Evolutionary conservation across 345 rosid genomes (phyloP).

Genomic region (Boechera retrofracta): DNA sequence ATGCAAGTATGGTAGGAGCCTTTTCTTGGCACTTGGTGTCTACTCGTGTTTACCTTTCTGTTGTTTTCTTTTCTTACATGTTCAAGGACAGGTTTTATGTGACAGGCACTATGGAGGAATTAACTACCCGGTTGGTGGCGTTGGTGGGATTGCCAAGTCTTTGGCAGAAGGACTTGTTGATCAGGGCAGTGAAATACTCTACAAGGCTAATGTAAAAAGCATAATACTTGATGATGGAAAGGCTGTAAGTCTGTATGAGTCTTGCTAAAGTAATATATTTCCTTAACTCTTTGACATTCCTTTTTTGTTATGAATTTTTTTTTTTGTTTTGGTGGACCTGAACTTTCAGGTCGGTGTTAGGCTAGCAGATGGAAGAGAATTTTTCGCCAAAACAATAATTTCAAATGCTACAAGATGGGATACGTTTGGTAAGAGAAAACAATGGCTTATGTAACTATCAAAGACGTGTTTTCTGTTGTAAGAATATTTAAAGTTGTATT

Average conservation of each 20-base stretch:
- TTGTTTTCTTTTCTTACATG: conserved; percentile 24
- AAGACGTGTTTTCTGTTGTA: conserved; percentile 17
- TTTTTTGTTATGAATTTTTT: conserved; percentile 3
- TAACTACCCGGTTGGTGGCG: conserved; percentile 94
- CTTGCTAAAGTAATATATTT: conserved; percentile 16
- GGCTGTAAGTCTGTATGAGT: conserved; percentile 64
- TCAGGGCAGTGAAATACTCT: conserved; percentile 81
- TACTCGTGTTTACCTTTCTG: conserved; percentile 6
- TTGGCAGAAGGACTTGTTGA: conserved; percentile 79
- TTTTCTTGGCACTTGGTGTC: neutral
- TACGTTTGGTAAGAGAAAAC: conserved; percentile 77
- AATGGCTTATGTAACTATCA: neutral
- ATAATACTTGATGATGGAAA: conserved; percentile 77
- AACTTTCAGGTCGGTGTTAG: conserved; percentile 77
- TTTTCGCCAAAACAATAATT: conserved; percentile 73
- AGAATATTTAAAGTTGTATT: neutral
- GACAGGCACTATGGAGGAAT: conserved; percentile 98
- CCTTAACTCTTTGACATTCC: neutral
- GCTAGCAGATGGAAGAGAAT: conserved; percentile 84
- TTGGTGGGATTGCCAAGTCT: conserved; percentile 89
- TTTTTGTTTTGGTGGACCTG: neutral
- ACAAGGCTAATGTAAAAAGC: conserved; percentile 79
- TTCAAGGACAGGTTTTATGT: conserved; percentile 74
- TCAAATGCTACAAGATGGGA: conserved; percentile 99
- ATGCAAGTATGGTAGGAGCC: conserved; percentile 85